phyloP scores from a whole-genome alignment of 805 yeast species.

The Candida cerambycidarum region DNA sequence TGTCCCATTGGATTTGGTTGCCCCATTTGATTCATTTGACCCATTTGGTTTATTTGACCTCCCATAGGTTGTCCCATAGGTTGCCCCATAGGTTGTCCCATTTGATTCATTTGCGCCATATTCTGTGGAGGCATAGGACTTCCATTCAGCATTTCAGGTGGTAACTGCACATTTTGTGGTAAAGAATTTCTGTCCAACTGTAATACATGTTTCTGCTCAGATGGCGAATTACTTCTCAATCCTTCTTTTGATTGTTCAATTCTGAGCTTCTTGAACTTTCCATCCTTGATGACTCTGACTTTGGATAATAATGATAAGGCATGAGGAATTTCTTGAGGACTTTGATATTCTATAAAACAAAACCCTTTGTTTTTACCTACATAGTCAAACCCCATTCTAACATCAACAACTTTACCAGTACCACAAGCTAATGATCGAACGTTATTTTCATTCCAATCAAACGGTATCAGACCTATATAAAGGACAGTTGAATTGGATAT shows the following conservation, averaged over 20 bases:
- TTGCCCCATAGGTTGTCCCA: slow-evolving; percentile 6
- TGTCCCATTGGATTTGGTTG: neutral
- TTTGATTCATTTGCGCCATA: neutral
- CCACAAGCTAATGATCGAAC: slow-evolving; percentile 67
- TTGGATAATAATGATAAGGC: slow-evolving; percentile 48
- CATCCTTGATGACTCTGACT: slow-evolving; percentile 35
- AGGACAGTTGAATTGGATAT: slow-evolving; percentile 41
- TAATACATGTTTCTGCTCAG: slow-evolving; percentile 42
- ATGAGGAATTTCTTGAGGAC: slow-evolving; percentile 50
- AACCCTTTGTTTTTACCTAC: slow-evolving; percentile 65
- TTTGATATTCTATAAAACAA: slow-evolving; percentile 59
- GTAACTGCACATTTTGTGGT: slow-evolving; percentile 59
- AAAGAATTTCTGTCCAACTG: slow-evolving; percentile 45
- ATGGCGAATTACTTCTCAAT: slow-evolving; percentile 34
- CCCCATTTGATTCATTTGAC: slow-evolving; percentile 1
- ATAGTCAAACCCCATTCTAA: slow-evolving; percentile 59
- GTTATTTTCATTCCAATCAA: slow-evolving; percentile 67
- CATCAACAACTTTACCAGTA: slow-evolving; percentile 68
- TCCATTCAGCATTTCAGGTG: slow-evolving; percentile 42
- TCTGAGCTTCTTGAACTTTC: slow-evolving; percentile 48
- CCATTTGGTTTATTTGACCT: neutral
- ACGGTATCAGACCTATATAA: slow-evolving; percentile 64
- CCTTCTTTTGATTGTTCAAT: slow-evolving; percentile 66
- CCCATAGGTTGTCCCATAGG: slow-evolving; percentile 1
- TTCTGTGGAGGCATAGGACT: slow-evolving; percentile 8